Evolutionary conservation across 2,329 filamentous ascomycete genomes (phyloP), one percentile per base, ranked within the genome.

Genomic region (Arthrocladium fulminans): DNA sequence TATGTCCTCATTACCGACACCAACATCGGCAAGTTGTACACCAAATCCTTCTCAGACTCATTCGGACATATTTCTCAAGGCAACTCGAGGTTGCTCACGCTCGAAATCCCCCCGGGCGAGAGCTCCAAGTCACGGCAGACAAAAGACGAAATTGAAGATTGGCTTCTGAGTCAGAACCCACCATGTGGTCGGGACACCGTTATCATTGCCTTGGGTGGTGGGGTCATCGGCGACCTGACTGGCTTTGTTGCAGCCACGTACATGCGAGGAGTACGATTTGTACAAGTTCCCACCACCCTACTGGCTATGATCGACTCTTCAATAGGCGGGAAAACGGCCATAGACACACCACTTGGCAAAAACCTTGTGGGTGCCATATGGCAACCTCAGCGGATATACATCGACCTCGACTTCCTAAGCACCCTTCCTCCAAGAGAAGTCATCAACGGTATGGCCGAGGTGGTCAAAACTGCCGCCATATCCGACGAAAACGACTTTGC

Each of bases 361-460:
- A 98, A 98, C 64, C 71, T 98, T 53, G 82, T 98, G 49, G 92
- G 92, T 3, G 82, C 90, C 27, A 97, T 98, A 68, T 97, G 90
- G 89, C 92, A 98, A 65, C 92, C 92, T 3, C 77, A 84, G 61
- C 82, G 88, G 54, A 89, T 97, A 56, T 98, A 95, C 68, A 89
- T 98, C 59, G 92, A 98, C 66, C 74, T 97, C 52, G 77, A 82
- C 48, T 97, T 98, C 63, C 74, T 98, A 48, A 87, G 94, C 63
- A 94, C 88, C 1, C 73, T 98, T 17, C 89, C 90, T 1, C 82
- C 84, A 55, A 78, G 92, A 57, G 90, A 98, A 68, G 90, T 98
- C 62, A 88, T 96, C 68, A 98, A 98, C 65, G 92, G 92, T 52
- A 96, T 98, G 90, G 92, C 90, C 22, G 92, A 98, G 71, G 90